These are phyloP conservation scores for Pseudogymnoascus sp. DNA, from an alignment of 2,329 filamentous ascomycete genomes.

Conservation along the genomic window DNA sequence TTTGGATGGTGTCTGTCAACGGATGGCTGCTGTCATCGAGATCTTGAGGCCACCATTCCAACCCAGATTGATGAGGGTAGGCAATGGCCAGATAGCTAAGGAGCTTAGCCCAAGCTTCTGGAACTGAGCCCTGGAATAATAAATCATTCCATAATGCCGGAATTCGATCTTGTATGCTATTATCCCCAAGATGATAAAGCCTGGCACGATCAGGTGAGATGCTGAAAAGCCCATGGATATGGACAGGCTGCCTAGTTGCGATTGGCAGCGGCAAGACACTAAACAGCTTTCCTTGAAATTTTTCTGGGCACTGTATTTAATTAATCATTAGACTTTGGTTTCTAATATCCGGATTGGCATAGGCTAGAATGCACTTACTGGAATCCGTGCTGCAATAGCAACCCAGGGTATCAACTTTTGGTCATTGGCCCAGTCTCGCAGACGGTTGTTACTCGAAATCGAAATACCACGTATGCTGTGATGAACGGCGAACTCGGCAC, in stretches of 20 bases:
- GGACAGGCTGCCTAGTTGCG: constrained; percentile 27
- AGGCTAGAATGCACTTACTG: constrained; percentile 14
- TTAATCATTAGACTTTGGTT: neutral
- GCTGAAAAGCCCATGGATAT: constrained; percentile 30
- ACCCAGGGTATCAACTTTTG: constrained; percentile 29
- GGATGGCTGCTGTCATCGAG: neutral
- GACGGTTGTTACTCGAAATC: constrained; percentile 15
- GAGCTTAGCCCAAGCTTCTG: constrained; percentile 14
- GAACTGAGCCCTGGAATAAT: constrained; percentile 18
- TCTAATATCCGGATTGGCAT: neutral
- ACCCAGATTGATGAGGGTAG: constrained; percentile 12
- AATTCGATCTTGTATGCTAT: neutral
- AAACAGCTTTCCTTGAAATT: constrained; percentile 25
- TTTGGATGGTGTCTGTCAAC: neutral
- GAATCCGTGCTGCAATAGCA: constrained; percentile 27
- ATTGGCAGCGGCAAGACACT: constrained; percentile 29
- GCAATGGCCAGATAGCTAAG: constrained; percentile 7
- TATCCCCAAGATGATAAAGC: constrained; percentile 22
- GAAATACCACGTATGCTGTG: constrained; percentile 22
- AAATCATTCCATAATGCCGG: neutral
- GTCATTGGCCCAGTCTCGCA: constrained; percentile 24
- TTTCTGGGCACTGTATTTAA: neutral
- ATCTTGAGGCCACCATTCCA: neutral
- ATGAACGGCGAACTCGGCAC: constrained; percentile 18
- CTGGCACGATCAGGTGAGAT: constrained; percentile 29